Percentiles rank a stretch among this genome's conserved stretches.
Conservation (phyloP, 2,329 filamentous ascomycete species). For the Boeremia lycopersici region DNA sequence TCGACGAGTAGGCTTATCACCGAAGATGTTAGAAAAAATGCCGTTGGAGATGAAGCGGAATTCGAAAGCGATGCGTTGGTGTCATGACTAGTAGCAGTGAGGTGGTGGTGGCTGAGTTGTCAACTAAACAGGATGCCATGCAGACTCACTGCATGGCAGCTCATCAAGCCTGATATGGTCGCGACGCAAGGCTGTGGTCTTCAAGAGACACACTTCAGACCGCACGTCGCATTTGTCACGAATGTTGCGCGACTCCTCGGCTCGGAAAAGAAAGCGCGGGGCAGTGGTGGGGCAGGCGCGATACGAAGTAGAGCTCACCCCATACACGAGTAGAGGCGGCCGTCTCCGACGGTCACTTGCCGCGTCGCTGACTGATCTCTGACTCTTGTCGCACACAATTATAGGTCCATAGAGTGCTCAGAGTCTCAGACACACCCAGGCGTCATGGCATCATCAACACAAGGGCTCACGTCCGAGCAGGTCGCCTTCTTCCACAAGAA, state of each 20-base stretch:
- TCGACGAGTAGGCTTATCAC: too few relatives aligned
- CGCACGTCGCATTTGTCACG: too few relatives aligned
- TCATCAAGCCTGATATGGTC: background rate
- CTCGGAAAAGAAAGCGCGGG: slow-evolving; percentile 4
- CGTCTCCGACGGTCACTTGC: slow-evolving; percentile 27
- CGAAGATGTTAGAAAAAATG: too few relatives aligned
- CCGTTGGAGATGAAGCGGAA: too few relatives aligned
- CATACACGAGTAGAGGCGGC: slow-evolving; percentile 22
- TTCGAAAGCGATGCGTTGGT: too few relatives aligned
- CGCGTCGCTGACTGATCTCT: slow-evolving; percentile 2
- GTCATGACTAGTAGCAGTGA: too few relatives aligned
- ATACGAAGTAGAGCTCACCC: slow-evolving; percentile 7
- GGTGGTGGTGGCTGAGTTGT: too few relatives aligned
- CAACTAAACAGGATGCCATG: too few relatives aligned
- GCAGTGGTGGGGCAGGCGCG: slow-evolving; percentile 12
- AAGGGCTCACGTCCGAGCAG: slow-evolving; percentile 74
- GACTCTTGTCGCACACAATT: background rate
- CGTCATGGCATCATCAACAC: slow-evolving; percentile 26
- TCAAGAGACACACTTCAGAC: background rate
- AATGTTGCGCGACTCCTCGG: background rate
- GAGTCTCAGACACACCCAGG: background rate
- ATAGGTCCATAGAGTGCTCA: background rate
- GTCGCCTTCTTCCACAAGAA: slow-evolving; percentile 75
- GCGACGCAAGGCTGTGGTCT: background rate
- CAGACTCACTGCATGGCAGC: too few relatives aligned